phyloP scores from a whole-genome alignment of 1,139 yeast genomes.

The Pichia sp. region DNA sequence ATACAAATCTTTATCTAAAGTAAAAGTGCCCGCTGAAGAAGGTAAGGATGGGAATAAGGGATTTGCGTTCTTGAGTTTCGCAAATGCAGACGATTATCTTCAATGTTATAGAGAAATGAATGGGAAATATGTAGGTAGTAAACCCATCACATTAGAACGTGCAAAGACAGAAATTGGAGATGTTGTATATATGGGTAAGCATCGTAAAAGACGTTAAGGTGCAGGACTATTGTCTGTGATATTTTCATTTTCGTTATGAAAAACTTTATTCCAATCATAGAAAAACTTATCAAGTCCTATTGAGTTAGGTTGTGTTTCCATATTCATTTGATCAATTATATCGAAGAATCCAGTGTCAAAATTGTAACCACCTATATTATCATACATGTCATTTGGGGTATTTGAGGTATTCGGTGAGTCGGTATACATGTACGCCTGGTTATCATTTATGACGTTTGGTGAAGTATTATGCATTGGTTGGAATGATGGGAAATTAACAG shows the following conservation, averaged over 20 bases:
- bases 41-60: constrained; percentile 43
- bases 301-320: constrained; percentile 5
- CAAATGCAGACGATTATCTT: constrained; percentile 55
- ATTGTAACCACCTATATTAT: not conserved
- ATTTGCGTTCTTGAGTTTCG: constrained; percentile 66
- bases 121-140: constrained; percentile 68
- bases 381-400: not conserved
- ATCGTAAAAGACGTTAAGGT: not conserved
- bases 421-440: too few relatives aligned
- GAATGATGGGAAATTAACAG: not conserved
- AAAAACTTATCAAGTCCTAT: constrained; percentile 10
- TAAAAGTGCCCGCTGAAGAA: constrained; percentile 49
- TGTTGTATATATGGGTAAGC: constrained; percentile 10
- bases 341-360: constrained; percentile 11
- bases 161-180: constrained; percentile 40
- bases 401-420: not conserved
- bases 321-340: constrained; percentile 10
- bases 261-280: constrained; percentile 14
- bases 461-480: not conserved
- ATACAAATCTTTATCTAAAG: constrained; percentile 44
- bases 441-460: too few relatives aligned
- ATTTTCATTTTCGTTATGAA: too few relatives aligned
- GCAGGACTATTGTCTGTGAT: too few relatives aligned
- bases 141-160: constrained; percentile 64
- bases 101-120: constrained; percentile 70